Conservation (phyloP, 805 yeast genomes). For the Barnettozyma botsteinii region DNA sequence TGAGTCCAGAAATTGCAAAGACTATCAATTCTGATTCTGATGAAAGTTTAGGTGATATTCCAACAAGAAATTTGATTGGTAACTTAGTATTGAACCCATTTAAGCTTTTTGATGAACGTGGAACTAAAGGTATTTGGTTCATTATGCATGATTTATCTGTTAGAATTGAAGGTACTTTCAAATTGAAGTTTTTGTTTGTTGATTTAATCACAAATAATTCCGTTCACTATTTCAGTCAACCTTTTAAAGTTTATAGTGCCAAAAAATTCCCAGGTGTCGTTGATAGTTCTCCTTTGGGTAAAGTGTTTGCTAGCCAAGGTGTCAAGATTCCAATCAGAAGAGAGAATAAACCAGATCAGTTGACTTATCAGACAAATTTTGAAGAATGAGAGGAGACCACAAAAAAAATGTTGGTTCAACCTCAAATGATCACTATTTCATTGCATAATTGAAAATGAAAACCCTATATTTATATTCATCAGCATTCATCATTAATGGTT, state of each 20-base stretch:
- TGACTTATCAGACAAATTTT: not conserved
- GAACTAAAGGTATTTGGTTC: constrained; percentile 37
- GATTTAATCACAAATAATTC: constrained; percentile 23
- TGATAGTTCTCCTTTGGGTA: constrained; percentile 34
- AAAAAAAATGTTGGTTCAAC: no score
- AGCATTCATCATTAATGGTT: no score
- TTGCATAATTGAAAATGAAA: no score
- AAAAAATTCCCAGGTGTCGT: constrained; percentile 42
- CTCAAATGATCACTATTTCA: no score
- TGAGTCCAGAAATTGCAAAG: no score
- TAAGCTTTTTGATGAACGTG: constrained; percentile 32
- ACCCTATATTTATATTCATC: no score
- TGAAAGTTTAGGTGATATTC: constrained; percentile 18
- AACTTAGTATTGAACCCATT: constrained; percentile 34
- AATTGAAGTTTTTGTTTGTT: constrained; percentile 31
- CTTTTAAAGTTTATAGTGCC: constrained; percentile 36
- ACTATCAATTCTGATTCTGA: constrained; percentile 14
- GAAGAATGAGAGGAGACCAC: not conserved
- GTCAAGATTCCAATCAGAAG: constrained; percentile 37
- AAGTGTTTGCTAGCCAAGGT: constrained; percentile 39
- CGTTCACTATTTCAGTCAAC: constrained; percentile 25
- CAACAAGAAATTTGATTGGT: constrained; percentile 36
- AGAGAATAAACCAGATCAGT: constrained; percentile 17
- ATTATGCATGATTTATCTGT: constrained; percentile 37
- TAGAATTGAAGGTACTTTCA: constrained; percentile 38